These are phyloP conservation scores for Edaphochlamys debaryana DNA, from an alignment of 139 green algal species.

Conservation along the genomic window DNA sequence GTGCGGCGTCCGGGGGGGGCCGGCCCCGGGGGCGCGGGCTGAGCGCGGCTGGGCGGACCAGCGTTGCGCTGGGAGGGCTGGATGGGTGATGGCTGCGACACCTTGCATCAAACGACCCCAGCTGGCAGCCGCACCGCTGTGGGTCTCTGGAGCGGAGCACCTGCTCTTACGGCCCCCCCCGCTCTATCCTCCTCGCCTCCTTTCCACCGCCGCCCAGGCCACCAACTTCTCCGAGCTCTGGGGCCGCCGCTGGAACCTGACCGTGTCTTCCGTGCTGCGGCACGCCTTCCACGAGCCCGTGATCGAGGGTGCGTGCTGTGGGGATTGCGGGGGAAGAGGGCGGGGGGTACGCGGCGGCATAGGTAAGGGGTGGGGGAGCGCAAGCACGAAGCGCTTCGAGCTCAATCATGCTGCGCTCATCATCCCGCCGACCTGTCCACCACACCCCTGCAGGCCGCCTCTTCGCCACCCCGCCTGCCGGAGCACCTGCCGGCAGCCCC, in stretches of 20 bases:
- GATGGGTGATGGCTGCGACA: no score
- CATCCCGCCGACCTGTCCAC: no score
- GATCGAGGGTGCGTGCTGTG: slow-evolving; percentile 37
- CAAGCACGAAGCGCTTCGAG: no score
- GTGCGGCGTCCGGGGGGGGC: neutral
- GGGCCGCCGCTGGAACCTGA: slow-evolving; percentile 70
- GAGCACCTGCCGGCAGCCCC: no score
- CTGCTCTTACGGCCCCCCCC: neutral
- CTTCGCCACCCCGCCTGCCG: neutral
- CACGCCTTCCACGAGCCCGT: slow-evolving; percentile 60
- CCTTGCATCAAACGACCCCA: no score
- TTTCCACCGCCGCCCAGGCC: slow-evolving; percentile 28
- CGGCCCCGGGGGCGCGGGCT: neutral
- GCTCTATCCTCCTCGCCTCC: neutral
- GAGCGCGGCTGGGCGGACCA: no score
- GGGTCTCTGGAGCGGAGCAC: no score
- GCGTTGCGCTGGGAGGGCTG: no score
- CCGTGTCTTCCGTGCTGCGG: slow-evolving; percentile 52
- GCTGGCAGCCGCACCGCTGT: no score
- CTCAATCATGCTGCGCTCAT: no score
- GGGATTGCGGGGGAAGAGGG: neutral
- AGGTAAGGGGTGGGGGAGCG: neutral
- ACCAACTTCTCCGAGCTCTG: slow-evolving; percentile 59
- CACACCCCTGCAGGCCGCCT: neutral
- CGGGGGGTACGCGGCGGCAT: neutral